Evolutionary conservation across 1,284 basidiomycete species (phyloP), one percentile per base, ranked within the genome.

Genomic region (Trichosporon inkin): DNA sequence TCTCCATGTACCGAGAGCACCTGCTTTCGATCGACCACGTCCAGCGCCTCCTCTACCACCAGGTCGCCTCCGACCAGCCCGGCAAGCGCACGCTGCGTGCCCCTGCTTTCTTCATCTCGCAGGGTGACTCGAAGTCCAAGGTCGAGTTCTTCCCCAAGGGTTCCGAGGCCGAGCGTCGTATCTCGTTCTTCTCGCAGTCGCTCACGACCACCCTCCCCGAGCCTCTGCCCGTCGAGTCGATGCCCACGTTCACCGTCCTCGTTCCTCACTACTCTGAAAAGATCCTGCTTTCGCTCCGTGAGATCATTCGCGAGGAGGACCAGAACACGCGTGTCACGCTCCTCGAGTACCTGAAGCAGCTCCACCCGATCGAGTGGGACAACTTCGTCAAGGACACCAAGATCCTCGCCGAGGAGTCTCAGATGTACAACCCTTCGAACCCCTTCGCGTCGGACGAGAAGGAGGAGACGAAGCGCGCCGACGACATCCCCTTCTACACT

Each of bases 321-420:
- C 90, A 94, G 77, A 89, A 92, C 74, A 91, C 91, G 10, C 90
- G 93, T 56, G 93, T 96, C 57, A 97, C 93, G 7, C 84, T 97
- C 14, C 82, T 97, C 56, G 93, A 96, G 78, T 97, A 99, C 81
- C 84, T 99, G 71, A 99, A 99, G 81, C 95, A 99, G 79, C 86
- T 99, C 52, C 95, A 99, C 76, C 90, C 93, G 4, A 83, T 99
- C 71, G 95, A 99, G 77, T 99, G 95, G 95, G 92, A 97, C 81
- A 99, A 99, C 79, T 99, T 99, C 68, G 95, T 99, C 72, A 94
- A 94, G 81, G 95, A 99, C 77, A 99, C 96, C 76, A 99, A 96
- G 84, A 99, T 99, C 67, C 83, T 99, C 55, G 95, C 95, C 1
- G 94, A 98, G 78, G 95, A 99, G 78, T 90, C 92, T 13, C 86